Conservation (phyloP, 1,284 basidiomycete genomes). For the Fomitopsis pinicola region DNA sequence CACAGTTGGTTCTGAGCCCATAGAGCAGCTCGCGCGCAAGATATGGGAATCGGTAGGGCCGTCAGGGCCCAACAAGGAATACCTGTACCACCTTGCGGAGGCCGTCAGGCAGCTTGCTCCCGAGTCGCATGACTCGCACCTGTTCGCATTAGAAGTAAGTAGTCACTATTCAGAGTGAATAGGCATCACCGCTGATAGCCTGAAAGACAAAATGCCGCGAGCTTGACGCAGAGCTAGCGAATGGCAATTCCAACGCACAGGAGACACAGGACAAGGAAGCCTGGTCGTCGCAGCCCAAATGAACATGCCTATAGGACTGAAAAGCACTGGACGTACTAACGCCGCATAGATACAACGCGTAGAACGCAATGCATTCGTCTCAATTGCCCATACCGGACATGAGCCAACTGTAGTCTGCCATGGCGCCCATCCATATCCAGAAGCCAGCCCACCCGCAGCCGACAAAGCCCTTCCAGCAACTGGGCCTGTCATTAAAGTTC, state of each 20-base stretch:
- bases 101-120: slow-evolving; percentile 70
- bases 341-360: background rate
- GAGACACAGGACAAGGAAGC: background rate
- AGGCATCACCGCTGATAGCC: background rate
- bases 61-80: slow-evolving; percentile 86
- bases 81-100: slow-evolving; percentile 68
- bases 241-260: background rate
- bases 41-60: slow-evolving; percentile 79
- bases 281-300: background rate
- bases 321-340: background rate
- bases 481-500: slow-evolving; percentile 74
- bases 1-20: slow-evolving; percentile 73
- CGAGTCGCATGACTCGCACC: slow-evolving; percentile 71
- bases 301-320: background rate
- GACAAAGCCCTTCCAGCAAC: slow-evolving; percentile 91
- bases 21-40: slow-evolving; percentile 59
- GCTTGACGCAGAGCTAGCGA: slow-evolving; percentile 18
- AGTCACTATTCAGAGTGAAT: background rate
- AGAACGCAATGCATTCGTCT: background rate
- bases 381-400: slow-evolving; percentile 6
- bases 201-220: slow-evolving; percentile 26
- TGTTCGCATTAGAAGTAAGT: slow-evolving; percentile 70
- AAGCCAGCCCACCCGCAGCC: slow-evolving; percentile 89
- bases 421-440: slow-evolving; percentile 83
- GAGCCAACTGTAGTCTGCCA: slow-evolving; percentile 66